Conservation (phyloP, 805 yeast species). For the Candida morakotiae region DNA sequence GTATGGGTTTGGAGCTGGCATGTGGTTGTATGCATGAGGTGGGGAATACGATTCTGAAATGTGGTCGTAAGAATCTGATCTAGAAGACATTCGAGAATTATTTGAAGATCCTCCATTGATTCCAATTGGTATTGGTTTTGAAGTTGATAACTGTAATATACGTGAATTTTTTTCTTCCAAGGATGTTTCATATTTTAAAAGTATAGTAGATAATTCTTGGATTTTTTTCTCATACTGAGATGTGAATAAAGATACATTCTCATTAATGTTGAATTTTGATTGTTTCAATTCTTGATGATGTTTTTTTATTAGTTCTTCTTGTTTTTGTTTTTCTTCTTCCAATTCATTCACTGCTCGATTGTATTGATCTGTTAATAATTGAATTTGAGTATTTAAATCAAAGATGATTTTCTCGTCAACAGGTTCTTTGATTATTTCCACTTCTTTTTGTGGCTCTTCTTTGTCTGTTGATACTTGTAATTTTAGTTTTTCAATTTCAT, state of each 20-base stretch:
- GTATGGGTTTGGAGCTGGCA: constrained; percentile 7
- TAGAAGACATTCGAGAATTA: constrained; percentile 2
- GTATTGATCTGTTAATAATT: constrained; percentile 18
- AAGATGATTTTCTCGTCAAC: constrained; percentile 5
- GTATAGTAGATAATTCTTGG: constrained; percentile 26
- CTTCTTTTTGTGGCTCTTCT: not conserved
- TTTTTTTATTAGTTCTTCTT: constrained; percentile 14
- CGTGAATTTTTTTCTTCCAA: constrained; percentile 34
- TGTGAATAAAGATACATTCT: constrained; percentile 18
- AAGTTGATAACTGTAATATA: constrained; percentile 31
- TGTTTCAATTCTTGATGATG: constrained; percentile 20
- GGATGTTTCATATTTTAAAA: constrained; percentile 29
- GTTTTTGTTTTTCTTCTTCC: constrained; percentile 9
- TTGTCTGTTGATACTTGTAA: constrained; percentile 6
- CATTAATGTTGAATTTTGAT: constrained; percentile 24
- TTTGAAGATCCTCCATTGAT: not conserved
- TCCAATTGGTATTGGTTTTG: constrained; percentile 38
- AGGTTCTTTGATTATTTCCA: not conserved
- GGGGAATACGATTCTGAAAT: constrained; percentile 7
- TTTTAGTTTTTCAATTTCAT: constrained; percentile 17
- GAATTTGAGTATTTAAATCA: constrained; percentile 14
- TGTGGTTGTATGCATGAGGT: not conserved
- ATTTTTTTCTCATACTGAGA: constrained; percentile 31
- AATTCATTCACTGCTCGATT: constrained; percentile 15
- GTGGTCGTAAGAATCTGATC: constrained; percentile 6